A percentile compares a stretch with the other conserved stretches of the same genome.
phyloP scores from a whole-genome alignment of 345 rosid species.

The Melastoma malabathricum region DNA sequence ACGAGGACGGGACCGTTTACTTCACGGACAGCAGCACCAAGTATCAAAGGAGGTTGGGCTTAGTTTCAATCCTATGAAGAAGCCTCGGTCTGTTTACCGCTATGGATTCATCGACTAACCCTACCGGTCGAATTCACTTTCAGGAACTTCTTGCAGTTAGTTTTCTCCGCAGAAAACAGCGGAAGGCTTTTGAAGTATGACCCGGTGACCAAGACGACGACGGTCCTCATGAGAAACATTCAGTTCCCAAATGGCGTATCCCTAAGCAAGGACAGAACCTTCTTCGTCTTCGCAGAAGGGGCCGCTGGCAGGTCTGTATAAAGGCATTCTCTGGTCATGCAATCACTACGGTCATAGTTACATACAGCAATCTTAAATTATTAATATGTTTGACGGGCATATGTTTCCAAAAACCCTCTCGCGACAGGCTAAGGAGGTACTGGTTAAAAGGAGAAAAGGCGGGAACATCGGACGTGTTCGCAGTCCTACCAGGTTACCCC shows the following conservation, averaged over 20 bases:
- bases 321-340: not conserved
- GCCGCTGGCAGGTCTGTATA: too few relatives aligned
- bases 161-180: slow-evolving; percentile 49
- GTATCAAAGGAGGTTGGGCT: slow-evolving; percentile 49
- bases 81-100: not conserved
- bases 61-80: slow-evolving; percentile 4
- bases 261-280: slow-evolving; percentile 76
- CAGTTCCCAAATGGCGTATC: slow-evolving; percentile 83
- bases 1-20: slow-evolving; percentile 45
- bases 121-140: too few relatives aligned
- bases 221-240: slow-evolving; percentile 45
- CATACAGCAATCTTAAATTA: too few relatives aligned
- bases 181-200: slow-evolving; percentile 78
- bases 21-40: slow-evolving; percentile 60
- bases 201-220: slow-evolving; percentile 45
- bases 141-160: slow-evolving; percentile 83
- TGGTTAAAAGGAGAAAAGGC: slow-evolving; percentile 84
- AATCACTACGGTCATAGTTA: too few relatives aligned
- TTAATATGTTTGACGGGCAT: not conserved
- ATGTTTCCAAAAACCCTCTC: not conserved
- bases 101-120: too few relatives aligned
- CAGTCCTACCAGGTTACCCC: slow-evolving; percentile 61
- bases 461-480: slow-evolving; percentile 65
- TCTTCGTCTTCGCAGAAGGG: too few relatives aligned
- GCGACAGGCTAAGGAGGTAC: slow-evolving; percentile 49